Conservation (phyloP, 1,284 basidiomycete genomes). For the Xerocomus amazonicus region DNA sequence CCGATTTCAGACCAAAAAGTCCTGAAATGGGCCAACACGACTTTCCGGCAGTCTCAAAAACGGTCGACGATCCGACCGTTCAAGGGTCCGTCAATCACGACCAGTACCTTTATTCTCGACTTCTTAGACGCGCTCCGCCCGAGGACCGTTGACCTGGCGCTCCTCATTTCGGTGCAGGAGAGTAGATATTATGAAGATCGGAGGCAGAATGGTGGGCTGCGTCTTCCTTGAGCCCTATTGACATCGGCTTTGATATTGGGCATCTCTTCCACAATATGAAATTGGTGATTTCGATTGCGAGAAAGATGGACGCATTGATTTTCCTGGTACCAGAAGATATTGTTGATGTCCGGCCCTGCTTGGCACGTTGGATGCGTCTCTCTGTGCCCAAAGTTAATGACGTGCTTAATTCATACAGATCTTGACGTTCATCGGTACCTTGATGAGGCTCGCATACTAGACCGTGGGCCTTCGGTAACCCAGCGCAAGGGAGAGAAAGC, state of each 20-base stretch:
- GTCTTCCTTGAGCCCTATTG: too few species aligned
- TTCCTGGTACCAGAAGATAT: slow-evolving; percentile 98
- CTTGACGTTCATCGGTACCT: slow-evolving; percentile 67
- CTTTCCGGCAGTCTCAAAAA: slow-evolving; percentile 70
- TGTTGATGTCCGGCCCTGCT: slow-evolving; percentile 80
- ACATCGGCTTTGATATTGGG: too few species aligned
- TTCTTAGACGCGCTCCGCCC: slow-evolving; percentile 88
- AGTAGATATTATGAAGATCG: slow-evolving; percentile 83
- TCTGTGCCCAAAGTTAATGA: neutral
- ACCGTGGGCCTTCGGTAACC: too few species aligned
- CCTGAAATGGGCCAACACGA: slow-evolving; percentile 93
- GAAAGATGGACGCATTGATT: slow-evolving; percentile 96
- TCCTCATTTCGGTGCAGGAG: slow-evolving; percentile 68
- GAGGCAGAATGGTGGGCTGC: slow-evolving; percentile 80
- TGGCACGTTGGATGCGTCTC: slow-evolving; percentile 49
- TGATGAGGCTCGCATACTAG: slow-evolving; percentile 56
- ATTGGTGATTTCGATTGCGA: slow-evolving; percentile 94
- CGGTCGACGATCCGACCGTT: slow-evolving; percentile 77
- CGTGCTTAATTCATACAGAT: slow-evolving; percentile 40
- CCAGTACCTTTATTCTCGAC: slow-evolving; percentile 92
- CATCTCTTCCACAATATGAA: slow-evolving; percentile 57
- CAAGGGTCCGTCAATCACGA: slow-evolving; percentile 90
- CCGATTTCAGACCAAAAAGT: slow-evolving; percentile 92
- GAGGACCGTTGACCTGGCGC: slow-evolving; percentile 89
- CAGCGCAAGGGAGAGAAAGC: too few species aligned